A percentile compares a stretch with the other conserved stretches of the same genome.
These are phyloP conservation scores for Capillidium rhysosporum DNA, from an alignment of 371 early-diverging fungal species.

Conservation along the genomic window DNA sequence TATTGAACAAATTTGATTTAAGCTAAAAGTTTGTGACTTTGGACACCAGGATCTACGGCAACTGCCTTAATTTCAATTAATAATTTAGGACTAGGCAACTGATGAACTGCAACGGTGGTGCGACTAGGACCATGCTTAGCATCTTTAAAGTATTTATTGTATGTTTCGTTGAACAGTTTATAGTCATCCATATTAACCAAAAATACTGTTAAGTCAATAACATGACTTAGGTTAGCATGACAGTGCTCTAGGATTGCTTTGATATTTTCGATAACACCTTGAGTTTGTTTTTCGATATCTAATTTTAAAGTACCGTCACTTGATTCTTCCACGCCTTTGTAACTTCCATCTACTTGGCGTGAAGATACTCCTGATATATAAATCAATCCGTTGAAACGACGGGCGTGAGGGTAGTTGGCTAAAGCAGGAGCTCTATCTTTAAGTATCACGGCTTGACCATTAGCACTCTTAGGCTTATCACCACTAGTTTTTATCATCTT, in stretches of 20 bases:
- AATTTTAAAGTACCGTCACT: constrained; percentile 25
- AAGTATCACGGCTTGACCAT: constrained; percentile 26
- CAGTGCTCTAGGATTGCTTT: constrained; percentile 22
- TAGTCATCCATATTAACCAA: constrained; percentile 43
- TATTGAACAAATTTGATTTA: no score
- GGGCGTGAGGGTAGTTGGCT: constrained; percentile 43
- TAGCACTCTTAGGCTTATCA: constrained; percentile 8
- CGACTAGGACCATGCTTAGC: constrained; percentile 24
- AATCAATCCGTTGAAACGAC: constrained; percentile 25
- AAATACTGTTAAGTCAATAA: constrained; percentile 45
- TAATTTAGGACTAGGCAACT: constrained; percentile 24
- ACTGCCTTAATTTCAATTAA: constrained; percentile 30
- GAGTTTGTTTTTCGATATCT: constrained; percentile 33
- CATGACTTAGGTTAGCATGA: constrained; percentile 23
- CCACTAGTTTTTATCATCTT: not conserved
- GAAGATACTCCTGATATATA: constrained; percentile 40
- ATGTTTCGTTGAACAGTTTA: constrained; percentile 32
- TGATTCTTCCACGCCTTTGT: constrained; percentile 20
- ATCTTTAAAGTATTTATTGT: constrained; percentile 23
- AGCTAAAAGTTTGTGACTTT: no score
- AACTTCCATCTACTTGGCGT: constrained; percentile 33
- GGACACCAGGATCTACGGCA: constrained; percentile 8
- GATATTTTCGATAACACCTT: constrained; percentile 40
- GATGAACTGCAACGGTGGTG: constrained; percentile 25
- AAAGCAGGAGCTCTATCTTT: constrained; percentile 29